These are phyloP conservation scores for Malus hybrid DNA, from an alignment of 331 rosid genomes.

Conservation along the genomic window DNA sequence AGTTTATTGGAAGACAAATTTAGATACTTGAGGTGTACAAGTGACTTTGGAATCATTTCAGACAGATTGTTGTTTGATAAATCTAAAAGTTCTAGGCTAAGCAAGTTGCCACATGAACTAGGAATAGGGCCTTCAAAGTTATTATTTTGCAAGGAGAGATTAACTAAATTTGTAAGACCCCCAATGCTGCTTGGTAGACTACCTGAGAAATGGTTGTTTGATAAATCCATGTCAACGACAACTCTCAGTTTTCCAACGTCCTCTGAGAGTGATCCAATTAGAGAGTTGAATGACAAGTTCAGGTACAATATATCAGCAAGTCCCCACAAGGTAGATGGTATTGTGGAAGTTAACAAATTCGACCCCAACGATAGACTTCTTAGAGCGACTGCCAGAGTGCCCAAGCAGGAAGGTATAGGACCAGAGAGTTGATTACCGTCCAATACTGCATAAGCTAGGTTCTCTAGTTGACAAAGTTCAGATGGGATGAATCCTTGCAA, in stretches of 20 bases:
- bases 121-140: conserved; percentile 27
- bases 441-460: not conserved
- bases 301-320: not conserved
- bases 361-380: not conserved
- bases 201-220: conserved; percentile 23
- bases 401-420: conserved; percentile 3
- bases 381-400: not conserved
- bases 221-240: conserved; percentile 12
- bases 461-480: conserved; percentile 4
- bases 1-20: conserved; percentile 30
- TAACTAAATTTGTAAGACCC: not conserved
- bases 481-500: not conserved
- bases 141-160: conserved; percentile 11
- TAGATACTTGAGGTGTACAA: conserved; percentile 12
- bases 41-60: conserved; percentile 27
- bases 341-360: not conserved
- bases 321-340: not conserved
- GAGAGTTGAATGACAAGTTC: conserved; percentile 15
- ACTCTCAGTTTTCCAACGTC: conserved; percentile 12
- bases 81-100: conserved; percentile 24
- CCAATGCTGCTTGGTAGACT: conserved; percentile 12
- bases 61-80: conserved; percentile 22
- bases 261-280: conserved; percentile 14
- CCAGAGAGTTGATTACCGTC: not conserved
- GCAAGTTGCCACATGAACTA: conserved; percentile 16